These are phyloP conservation scores for Lenzites betulinus DNA, from an alignment of 768 basidiomycete genomes.

Conservation along the genomic window DNA sequence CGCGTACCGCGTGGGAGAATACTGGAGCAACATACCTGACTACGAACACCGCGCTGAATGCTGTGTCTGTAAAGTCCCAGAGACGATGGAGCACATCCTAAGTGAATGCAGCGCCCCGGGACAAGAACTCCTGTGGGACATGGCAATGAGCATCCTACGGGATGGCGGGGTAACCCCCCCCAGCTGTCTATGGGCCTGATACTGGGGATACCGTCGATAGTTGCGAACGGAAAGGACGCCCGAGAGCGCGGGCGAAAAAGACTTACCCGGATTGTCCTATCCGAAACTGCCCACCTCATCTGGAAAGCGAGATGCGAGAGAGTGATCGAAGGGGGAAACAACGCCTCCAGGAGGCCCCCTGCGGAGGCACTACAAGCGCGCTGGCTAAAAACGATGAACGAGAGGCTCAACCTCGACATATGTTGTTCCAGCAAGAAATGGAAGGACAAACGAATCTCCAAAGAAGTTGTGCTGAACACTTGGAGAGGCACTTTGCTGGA, in stretches of 20 bases:
- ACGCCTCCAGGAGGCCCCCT: neutral
- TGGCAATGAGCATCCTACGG: too few species aligned
- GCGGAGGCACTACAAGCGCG: neutral
- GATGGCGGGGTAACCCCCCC: too few species aligned
- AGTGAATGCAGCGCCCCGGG: neutral
- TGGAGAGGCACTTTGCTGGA: too few species aligned
- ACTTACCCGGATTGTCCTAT: neutral
- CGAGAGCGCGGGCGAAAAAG: too few species aligned
- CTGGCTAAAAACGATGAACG: conserved; percentile 33
- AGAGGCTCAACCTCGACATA: neutral
- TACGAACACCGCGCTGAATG: neutral
- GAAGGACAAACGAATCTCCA: too few species aligned
- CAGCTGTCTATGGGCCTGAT: too few species aligned
- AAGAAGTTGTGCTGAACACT: too few species aligned
- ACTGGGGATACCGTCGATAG: too few species aligned
- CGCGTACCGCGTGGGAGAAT: neutral
- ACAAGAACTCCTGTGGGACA: neutral
- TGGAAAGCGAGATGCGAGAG: neutral
- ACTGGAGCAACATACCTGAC: neutral
- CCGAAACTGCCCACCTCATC: neutral
- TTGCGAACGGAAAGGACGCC: too few species aligned
- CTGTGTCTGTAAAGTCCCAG: neutral
- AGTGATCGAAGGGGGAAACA: neutral
- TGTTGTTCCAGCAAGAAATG: too few species aligned
- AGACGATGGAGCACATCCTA: neutral